phyloP scores from a whole-genome alignment of 208 protist species.

The Leishmania turanica region DNA sequence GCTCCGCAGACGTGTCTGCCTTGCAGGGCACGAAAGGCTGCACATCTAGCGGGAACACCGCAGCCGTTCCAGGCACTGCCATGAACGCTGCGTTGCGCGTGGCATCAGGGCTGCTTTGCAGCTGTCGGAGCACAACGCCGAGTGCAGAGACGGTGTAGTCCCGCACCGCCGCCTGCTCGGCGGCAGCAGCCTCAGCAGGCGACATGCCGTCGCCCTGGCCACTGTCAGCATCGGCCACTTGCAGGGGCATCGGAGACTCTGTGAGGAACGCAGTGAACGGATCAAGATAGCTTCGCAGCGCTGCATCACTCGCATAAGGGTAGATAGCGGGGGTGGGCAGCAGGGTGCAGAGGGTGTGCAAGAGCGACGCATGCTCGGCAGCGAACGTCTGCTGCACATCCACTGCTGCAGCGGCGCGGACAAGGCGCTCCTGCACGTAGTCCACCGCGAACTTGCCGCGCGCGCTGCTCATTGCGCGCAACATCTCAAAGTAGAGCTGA shows the following conservation, averaged over 20 bases:
- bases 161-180: constrained; percentile 32
- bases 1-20: neutral
- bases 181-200: constrained; percentile 13
- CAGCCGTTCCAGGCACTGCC: constrained; percentile 43
- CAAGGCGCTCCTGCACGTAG: constrained; percentile 47
- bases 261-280: constrained; percentile 67
- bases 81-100: constrained; percentile 71
- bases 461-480: constrained; percentile 63
- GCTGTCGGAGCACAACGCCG: constrained; percentile 68
- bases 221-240: neutral
- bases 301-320: constrained; percentile 73
- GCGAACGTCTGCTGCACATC: constrained; percentile 35
- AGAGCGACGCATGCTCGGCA: constrained; percentile 66
- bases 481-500: constrained; percentile 54
- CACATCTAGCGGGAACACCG: constrained; percentile 61
- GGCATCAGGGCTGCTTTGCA: constrained; percentile 83
- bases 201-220: neutral
- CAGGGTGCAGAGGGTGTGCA: constrained; percentile 64
- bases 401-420: constrained; percentile 32
- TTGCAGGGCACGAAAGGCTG: constrained; percentile 16
- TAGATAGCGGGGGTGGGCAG: constrained; percentile 72
- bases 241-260: constrained; percentile 2
- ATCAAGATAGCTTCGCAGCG: constrained; percentile 46
- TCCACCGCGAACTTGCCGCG: constrained; percentile 59
- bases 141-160: constrained; percentile 41